Evolutionary conservation across 1,284 basidiomycete species (phyloP), one percentile per base, ranked within the genome.

Genomic region (Heterobasidion occidentale): DNA sequence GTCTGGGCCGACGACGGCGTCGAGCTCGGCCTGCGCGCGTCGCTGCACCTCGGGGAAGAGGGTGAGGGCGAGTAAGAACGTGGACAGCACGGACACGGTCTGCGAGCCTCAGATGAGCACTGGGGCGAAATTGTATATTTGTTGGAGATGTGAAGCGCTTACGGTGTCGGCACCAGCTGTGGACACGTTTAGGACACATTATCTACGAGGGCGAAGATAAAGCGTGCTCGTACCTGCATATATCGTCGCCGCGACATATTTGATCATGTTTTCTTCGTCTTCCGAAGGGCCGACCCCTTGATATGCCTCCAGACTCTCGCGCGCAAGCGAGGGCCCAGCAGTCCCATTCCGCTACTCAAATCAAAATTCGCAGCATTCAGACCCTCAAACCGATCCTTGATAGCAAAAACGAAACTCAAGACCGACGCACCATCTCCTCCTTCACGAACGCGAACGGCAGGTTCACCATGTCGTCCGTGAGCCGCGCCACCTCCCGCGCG

Each of bases 1-100:
- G 0, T 56, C 38, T 2, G 36, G n/a, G n/a, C 65, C 65, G 9
- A 68, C 52, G 17, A 65, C 60, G 1, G 20, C 38, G 20, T 65
- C 64, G 15, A 70, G 56, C 36, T 70, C 68, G 3, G 57, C 63
- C 42, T 65, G 68, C 0, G 66, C 68, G 14, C 56, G 60, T 14
- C 36, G 20, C 19, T 66, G 64, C 1, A 67, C 62, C 0, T 64
- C 59, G 0, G 68, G 69, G 52, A 61, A 49, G 3, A 62, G 52
- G 8, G 62, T 42, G 62, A 70, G 65, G 8, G 64, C 65, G 6
- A 62, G 38, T 9, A 67, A 59, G 47, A 68, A 63, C 3, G 56
- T 59, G 27, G 19, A 36, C 8, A 46, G 45, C 9, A 36, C 27
- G 12, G 33, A 47, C 17, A 17, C 42, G n/a, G 19, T 48, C 17